Evolutionary conservation across 108 stramenopile species (phyloP), one percentile per base, ranked within the genome.

Genomic region (Cyclotella atomus): DNA sequence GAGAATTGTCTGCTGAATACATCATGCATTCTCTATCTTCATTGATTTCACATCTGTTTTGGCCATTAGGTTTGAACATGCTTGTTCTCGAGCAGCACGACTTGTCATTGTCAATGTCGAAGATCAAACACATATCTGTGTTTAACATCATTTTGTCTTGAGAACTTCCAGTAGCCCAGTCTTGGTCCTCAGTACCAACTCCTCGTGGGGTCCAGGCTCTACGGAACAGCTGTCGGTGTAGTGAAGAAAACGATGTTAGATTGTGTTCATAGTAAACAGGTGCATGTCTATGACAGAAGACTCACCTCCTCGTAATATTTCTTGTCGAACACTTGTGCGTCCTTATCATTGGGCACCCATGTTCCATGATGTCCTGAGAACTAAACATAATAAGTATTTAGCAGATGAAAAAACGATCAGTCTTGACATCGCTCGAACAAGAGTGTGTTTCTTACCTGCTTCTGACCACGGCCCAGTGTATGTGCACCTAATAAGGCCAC

Each of bases 331-430:
- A 76, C 36, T 46, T 57, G 71, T 5, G 78, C 75, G 4, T 74
- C 74, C 45, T 49, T 59, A n/a, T 55, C 60, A 47, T 65, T 83
- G 12, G 73, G 78, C n/a, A 79, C 57, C 82, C 82, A 83, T 35
- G 65, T 79, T 35, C 82, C 82, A 19, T 79, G 73, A 69, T 80
- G 82, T 4, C 78, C 78, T 0, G 82, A 83, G 15, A 80, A 75
- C 82, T 79, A 36, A 2, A 30, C 25, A 57, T 0, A 19, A 57
- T 9, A 30, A 1, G 4, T 34, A 21, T 30, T 9, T n/a, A n/a
- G n/a, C n/a, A 23, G 3, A 52, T 52, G 56, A 57, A 8, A 57
- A 1, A 12, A 52, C 38, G 8, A 20, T 47, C 32, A 5, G 46
- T 57, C 0, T 19, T 19, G 29, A n/a, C 15, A 62, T 15, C 54